Evolutionary conservation across 1,284 basidiomycete species (phyloP), one percentile per base, ranked within the genome.

Genomic region (Quambalaria eucalypti): DNA sequence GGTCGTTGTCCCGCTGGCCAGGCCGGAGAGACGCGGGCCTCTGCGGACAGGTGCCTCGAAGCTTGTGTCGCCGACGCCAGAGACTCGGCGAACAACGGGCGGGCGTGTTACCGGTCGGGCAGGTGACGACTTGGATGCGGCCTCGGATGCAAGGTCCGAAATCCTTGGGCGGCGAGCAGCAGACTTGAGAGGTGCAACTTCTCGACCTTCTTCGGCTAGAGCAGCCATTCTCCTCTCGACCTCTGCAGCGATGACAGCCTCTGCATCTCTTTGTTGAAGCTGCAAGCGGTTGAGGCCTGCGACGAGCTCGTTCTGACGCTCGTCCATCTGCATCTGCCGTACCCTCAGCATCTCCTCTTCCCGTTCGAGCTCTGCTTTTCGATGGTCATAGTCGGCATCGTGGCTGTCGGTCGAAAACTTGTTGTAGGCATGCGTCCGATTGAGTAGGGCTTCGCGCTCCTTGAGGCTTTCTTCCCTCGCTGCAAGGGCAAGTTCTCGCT

Each of bases 311-410:
- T 1, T 57, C 57, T 21, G 55, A 53, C 25, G 52, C 30, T 51
- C 53, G 31, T 40, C 51, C 16, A 57, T 49, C 50, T 52, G 51
- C 21, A 26, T 52, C 47, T 65, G 59, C 31, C 52, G 46, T 40
- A 52, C 54, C 6, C 54, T 47, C 26, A 49, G 51, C 21, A 36
- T 26, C 12, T 10, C 31, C 25, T 25, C 36, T 47, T 39, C 38
- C 28, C n/a, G 52, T 28, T 54, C 58, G 6, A 60, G 59, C 50
- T 69, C 65, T 1, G 77, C 70, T 29, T 86, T 68, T 5, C 81
- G 19, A 0, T 78, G 66, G 0, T 74, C 65, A 5, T 86, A 66
- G 5, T 79, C 79, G 2, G 78, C 74, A 72, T 87, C 85, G 30
- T 80, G 81, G 53, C 84, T 81, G 5, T 71, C 73, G 2, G 87